Evolutionary conservation across 257 asterid species (phyloP), one percentile per base, ranked within the genome.

Genomic region (Verbena officinalis): DNA sequence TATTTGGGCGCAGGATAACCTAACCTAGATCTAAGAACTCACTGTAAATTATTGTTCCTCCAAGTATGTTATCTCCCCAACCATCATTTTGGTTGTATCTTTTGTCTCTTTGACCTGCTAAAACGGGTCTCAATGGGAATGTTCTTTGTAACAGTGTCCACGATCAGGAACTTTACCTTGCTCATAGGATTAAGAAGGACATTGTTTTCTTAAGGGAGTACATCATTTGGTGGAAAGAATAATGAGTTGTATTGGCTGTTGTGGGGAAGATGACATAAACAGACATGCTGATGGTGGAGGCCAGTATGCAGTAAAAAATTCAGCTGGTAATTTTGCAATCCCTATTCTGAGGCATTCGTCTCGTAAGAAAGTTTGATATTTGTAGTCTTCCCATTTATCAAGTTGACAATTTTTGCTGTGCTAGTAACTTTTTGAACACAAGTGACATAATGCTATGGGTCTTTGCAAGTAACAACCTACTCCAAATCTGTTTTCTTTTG

Each of bases 171-270:
- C 60, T 22, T 43, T 55, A 46, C 69, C 62, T 69, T 62, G 68
- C 50, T 73, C 49, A 43, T 30, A 46, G 61, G 72, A 68, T 70
- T 51, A 21, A 1, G 23, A 52, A 62, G 71, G 49, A 40, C 56
- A 45, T 20, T 50, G 16, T 23, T 63, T 62, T 31, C 4, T 9
- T 22, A 20, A 54, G 61, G 42, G 42, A 59, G 42, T 33, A 30
- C 44, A 49, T 69, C 66, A 14, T 64, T 60, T 20, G 64, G 44
- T 64, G 44, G 63, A 71, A 62, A 62, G 52, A 62, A 38, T 21
- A 58, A 87, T 89, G 96, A 77, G 95, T 76, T 86, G 95, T 73
- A 84, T 86, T 74, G 16, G 86, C 76, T 89, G 96, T 69, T 89
- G 90, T 57, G 82, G 67, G 54, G 88, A 86, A 22, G 86, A 77